Conservation (phyloP, 2,329 filamentous ascomycete species). For the Calonectria ilicicola region DNA sequence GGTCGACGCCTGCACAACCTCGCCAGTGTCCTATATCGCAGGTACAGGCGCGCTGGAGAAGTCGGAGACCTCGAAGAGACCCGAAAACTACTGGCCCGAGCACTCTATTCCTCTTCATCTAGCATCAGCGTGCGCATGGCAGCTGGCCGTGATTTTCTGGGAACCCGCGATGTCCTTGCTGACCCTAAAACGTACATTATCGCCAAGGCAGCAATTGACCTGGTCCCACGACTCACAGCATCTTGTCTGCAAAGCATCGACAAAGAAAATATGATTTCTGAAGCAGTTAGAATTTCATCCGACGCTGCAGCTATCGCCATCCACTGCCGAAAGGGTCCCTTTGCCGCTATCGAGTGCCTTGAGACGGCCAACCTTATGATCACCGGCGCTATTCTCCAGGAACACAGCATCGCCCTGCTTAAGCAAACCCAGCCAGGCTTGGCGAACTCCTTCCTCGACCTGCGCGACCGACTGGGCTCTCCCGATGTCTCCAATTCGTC, state of each 20-base stretch:
- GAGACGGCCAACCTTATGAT: neutral
- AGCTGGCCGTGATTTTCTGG: neutral
- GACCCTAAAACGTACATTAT: neutral
- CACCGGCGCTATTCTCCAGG: neutral
- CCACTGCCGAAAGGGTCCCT: neutral
- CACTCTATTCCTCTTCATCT: neutral
- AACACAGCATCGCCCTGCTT: neutral
- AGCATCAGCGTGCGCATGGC: neutral
- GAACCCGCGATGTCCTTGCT: neutral
- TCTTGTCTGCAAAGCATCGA: neutral
- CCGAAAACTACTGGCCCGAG: neutral
- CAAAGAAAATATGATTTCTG: neutral
- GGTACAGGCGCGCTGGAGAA: neutral
- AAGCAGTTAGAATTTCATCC: neutral
- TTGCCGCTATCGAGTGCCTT: neutral
- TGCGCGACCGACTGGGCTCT: neutral
- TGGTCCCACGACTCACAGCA: neutral
- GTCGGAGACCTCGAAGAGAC: neutral
- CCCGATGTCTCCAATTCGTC: neutral
- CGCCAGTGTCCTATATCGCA: neutral
- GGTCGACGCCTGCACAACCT: neutral
- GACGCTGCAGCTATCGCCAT: slow-evolving; percentile 6
- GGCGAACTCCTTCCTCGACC: neutral
- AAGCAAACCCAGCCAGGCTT: neutral
- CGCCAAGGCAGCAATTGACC: neutral